Base-by-base conservation (phyloP, 2,329 filamentous ascomycete species). In the Beauveria brongniartii region DNA sequence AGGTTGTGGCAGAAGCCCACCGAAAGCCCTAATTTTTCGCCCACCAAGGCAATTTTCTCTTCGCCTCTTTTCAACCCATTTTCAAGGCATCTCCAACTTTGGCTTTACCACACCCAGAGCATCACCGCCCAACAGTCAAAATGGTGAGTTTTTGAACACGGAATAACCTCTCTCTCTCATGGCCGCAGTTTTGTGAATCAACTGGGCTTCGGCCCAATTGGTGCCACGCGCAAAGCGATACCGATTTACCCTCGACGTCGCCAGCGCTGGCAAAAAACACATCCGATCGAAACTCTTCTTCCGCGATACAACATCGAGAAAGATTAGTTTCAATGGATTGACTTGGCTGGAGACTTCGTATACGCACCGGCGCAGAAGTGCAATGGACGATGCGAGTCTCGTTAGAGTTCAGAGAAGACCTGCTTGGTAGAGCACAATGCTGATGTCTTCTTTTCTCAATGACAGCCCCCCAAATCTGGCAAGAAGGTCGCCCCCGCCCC, bases 381-480 rank as follows among this genome's bases (percentile, higher is more conserved):
- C 76, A 76, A 73, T 72, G 72, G 72, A 68, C 73, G 16, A 48
- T 48, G 30, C 43, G 77, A 79, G 68, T 83, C 89, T 94, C 91
- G 88, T 81, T 95, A 95, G 91, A 96, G 91, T 89, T 89, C 80
- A 89, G 86, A 88, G 87, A 90, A 88, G 90, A 83, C 75, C 78
- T 82, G 81, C 80, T 80, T 79, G 80, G 82, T 88, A 88, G 84
- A 60, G 57, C 57, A 59, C 87, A 85, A 82, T 84, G 89, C 92
- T 97, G 90, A 96, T 91, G 82, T 91, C 88, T 91, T 96, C 90
- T 94, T 92, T 95, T 91, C 93, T 97, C 93, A 94, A 97, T 97
- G 92, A 97, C 84, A 97, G 94, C 91, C 94, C 89, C 90, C 93
- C 78, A 99, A 97, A 84, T 77, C 83, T 75, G 92, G 92, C 85